These are phyloP conservation scores for Croton setiger DNA, from an alignment of 441 rosid genomes.

Conservation along the genomic window DNA sequence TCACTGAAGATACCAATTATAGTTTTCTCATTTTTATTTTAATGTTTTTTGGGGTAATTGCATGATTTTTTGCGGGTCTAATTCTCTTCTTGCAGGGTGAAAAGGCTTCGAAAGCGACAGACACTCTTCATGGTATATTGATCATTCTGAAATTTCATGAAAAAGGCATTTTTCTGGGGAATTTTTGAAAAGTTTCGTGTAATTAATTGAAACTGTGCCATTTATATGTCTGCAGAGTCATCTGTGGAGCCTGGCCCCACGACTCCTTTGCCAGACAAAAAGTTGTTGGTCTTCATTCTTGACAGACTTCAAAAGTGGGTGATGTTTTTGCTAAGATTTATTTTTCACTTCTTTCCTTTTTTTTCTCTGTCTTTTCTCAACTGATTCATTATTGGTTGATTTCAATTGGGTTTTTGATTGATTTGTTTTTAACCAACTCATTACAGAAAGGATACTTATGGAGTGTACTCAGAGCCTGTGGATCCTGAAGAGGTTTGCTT, in stretches of 20 bases:
- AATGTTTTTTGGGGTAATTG: constrained; percentile 9
- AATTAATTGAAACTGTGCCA: constrained; percentile 23
- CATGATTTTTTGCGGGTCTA: constrained; percentile 18
- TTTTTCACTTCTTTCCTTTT: neutral
- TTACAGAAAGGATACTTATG: constrained; percentile 93
- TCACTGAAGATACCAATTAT: constrained; percentile 20
- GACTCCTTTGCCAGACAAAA: constrained; percentile 88
- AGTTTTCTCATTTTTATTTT: constrained; percentile 15
- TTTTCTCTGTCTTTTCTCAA: neutral
- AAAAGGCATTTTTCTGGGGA: constrained; percentile 31
- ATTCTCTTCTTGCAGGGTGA: constrained; percentile 53
- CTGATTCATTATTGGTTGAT: constrained; percentile 23
- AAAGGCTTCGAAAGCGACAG: constrained; percentile 71
- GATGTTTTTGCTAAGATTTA: constrained; percentile 27
- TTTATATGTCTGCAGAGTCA: constrained; percentile 46
- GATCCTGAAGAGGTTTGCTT: constrained; percentile 80
- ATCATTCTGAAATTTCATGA: constrained; percentile 28
- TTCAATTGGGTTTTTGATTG: constrained; percentile 26
- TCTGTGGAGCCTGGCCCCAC: constrained; percentile 67
- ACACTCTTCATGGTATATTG: constrained; percentile 62
- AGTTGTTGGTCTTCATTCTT: constrained; percentile 79
- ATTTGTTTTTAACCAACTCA: constrained; percentile 15
- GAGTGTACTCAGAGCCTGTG: constrained; percentile 89
- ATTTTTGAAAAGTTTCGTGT: constrained; percentile 25
- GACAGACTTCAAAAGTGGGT: constrained; percentile 97